phyloP scores from a whole-genome alignment of 2,329 filamentous ascomycete genomes.

The Epichloe scottii region DNA sequence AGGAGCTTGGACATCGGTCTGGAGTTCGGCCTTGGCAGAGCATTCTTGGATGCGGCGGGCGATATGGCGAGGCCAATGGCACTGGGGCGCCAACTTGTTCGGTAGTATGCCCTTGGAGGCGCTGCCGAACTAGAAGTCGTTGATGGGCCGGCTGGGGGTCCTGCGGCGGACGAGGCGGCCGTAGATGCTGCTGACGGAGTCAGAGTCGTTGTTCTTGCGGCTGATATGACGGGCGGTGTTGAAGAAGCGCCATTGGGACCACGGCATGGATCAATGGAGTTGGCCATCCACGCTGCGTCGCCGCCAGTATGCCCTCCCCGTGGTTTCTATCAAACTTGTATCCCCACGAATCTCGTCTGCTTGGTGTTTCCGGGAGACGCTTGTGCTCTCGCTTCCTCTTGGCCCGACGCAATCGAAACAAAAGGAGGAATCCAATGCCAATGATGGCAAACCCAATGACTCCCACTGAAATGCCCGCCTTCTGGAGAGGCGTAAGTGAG shows the following conservation, averaged over 20 bases:
- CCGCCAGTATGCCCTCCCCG: constrained; percentile 6
- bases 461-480: constrained; percentile 47
- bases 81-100: constrained; percentile 21
- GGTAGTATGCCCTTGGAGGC: constrained; percentile 13
- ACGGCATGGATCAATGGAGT: constrained; percentile 12
- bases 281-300: constrained; percentile 15
- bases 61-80: constrained; percentile 35
- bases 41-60: constrained; percentile 13
- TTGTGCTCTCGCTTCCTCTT: constrained; percentile 20
- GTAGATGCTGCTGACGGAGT: neutral
- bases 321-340: constrained; percentile 17
- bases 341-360: constrained; percentile 24
- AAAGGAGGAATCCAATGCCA: constrained; percentile 33
- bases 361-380: neutral
- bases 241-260: constrained; percentile 8
- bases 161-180: neutral
- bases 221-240: neutral
- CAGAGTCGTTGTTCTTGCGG: neutral
- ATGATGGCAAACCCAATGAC: constrained; percentile 35
- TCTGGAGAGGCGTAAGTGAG: constrained; percentile 28
- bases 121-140: constrained; percentile 5
- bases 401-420: constrained; percentile 29
- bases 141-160: constrained; percentile 1
- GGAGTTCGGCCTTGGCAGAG: constrained; percentile 11
- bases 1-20: constrained; percentile 30